Base-by-base conservation (phyloP, 2,329 filamentous ascomycete genomes). In the Seiridium cupressi region DNA sequence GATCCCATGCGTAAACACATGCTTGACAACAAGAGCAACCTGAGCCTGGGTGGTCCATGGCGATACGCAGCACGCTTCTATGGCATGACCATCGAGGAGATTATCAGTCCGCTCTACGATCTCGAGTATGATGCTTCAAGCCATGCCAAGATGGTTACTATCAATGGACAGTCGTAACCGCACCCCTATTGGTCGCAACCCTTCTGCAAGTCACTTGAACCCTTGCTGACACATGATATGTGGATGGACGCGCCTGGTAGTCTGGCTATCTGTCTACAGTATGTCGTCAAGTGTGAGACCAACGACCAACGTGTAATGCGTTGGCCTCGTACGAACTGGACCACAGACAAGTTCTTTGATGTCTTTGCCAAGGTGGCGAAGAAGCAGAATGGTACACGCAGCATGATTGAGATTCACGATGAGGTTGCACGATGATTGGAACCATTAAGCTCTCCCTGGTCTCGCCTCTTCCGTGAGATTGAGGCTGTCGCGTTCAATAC, bases 211-310 rank as follows among this genome's bases (percentile, higher is more conserved):
- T n/a, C 44, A 9, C 44, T 47, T 9, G 9, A 26, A 8, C 18
- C 44, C 32, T 2, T 47, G 10, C 44, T 31, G 10, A 13, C n/a
- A 4, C 44, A 47, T 47, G 44, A 47, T 26, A 36, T 57, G 47
- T 60, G 59, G 59, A 10, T 57, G n/a, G 54, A 46, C 5, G 53
- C 57, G 18, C 46, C 60, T 4, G 58, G 58, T 3, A 44, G 57
- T 9, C 10, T 60, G 40, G 42, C 60, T 6, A 26, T 44, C 3
- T 58, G 56, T 11, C 18, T 62, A 3, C 60, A 62, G 34, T 60
- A 62, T 49, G 53, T 60, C 11, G 58, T 62, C 40, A 62, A 60
- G 44, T 62, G 58, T 49, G 51, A 57, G 11, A 56, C 60, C 4
- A 62, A 62, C 26, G 58, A 62, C n/a, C 60, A 62, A 32, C 57